Conservation (phyloP, 345 rosid species). For the Sonneratia caseolaris region DNA sequence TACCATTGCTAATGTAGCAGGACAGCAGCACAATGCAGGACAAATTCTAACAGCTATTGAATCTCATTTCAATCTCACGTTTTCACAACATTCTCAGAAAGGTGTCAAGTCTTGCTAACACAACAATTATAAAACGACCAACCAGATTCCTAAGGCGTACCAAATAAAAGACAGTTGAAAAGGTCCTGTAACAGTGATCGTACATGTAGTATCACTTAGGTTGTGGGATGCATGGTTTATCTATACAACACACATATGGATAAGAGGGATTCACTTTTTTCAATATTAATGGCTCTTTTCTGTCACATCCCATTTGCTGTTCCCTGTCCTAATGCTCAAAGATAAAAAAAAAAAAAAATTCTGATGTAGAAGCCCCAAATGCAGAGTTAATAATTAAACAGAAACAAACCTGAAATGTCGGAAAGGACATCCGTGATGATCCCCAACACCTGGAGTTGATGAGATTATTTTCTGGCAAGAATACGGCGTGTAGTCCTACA, state of each 20-base stretch:
- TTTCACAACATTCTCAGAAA: neutral
- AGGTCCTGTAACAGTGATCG: neutral
- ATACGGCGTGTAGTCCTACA: constrained; percentile 94
- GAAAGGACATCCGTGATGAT: constrained; percentile 93
- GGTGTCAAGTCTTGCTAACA: neutral
- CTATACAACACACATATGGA: neutral
- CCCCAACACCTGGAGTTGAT: constrained; percentile 72
- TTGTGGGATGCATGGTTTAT: neutral
- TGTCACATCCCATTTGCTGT: neutral
- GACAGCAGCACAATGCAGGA: neutral
- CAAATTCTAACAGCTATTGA: neutral
- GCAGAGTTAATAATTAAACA: neutral
- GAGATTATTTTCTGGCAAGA: constrained; percentile 81
- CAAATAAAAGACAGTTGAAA: neutral
- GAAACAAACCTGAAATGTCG: constrained; percentile 75
- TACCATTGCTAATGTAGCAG: neutral
- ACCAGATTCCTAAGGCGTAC: neutral
- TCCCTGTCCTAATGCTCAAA: neutral
- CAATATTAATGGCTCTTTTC: neutral
- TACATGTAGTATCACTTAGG: neutral
- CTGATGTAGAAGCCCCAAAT: neutral
- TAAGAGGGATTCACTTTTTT: neutral
- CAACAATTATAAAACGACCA: neutral
- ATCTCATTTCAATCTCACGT: neutral
- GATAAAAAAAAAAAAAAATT: neutral